Percentiles rank a stretch among this genome's conserved stretches.
Conservation (phyloP, 1,284 basidiomycete species). For the Thelephora terrestris region DNA sequence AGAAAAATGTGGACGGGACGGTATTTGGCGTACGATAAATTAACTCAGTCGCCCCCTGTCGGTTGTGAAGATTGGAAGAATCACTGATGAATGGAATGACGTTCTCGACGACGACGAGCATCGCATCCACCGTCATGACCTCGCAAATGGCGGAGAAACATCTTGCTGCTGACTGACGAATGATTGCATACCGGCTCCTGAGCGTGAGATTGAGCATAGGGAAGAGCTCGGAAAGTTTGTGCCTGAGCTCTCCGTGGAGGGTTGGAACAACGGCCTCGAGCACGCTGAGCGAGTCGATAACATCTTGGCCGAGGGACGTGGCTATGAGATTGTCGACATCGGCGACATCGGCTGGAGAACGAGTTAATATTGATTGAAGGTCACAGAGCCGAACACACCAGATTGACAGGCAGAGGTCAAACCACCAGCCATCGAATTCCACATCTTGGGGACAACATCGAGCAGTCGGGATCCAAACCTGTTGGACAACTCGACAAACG, state of each 20-base stretch:
- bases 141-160: slow-evolving; percentile 86
- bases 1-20: background rate
- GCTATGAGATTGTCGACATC: slow-evolving; percentile 56
- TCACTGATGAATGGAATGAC: slow-evolving; percentile 85
- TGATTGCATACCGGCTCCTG: slow-evolving; percentile 79
- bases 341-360: slow-evolving; percentile 35
- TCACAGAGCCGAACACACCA: slow-evolving; percentile 32
- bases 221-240: slow-evolving; percentile 63
- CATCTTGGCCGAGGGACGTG: slow-evolving; percentile 75
- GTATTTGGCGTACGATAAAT: slow-evolving; percentile 66
- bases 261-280: slow-evolving; percentile 76
- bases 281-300: slow-evolving; percentile 90
- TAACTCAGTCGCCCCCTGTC: slow-evolving; percentile 87
- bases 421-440: slow-evolving; percentile 85
- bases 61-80: slow-evolving; percentile 62
- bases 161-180: slow-evolving; percentile 80
- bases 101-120: slow-evolving; percentile 82
- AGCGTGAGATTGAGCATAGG: slow-evolving; percentile 70
- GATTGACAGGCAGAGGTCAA: slow-evolving; percentile 59
- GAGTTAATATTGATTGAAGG: slow-evolving; percentile 4
- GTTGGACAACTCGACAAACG: slow-evolving; percentile 71
- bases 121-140: slow-evolving; percentile 76
- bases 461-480: slow-evolving; percentile 74
- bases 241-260: slow-evolving; percentile 64
- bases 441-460: slow-evolving; percentile 80